Evolutionary conservation across 169 alveolate species (phyloP), one percentile per base, ranked within the genome.

Genomic region (Blepharisma undulans): DNA sequence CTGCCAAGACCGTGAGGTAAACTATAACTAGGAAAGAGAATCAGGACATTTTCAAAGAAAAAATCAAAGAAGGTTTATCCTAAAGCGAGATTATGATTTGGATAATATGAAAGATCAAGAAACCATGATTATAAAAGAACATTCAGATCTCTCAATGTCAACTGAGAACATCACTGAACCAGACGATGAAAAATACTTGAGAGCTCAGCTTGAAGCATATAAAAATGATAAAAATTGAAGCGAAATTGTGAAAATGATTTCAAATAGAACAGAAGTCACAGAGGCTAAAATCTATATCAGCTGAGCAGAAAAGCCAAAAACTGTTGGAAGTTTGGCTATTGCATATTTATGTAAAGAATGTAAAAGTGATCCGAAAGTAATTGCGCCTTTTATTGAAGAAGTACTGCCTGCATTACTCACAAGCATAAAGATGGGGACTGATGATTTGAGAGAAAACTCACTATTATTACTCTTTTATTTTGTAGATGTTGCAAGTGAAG

Each of bases 231-330:
- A 82, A 48, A 82, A 60, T 14, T 82, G 89, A 74, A 74, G 36
- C 5, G 89, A 82, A 82, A 27, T 82, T 59, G 34, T 22, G 33
- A 22, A 34, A 22, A 21, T 82, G 36, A 82, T 33, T 60, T 21
- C 77, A 48, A 74, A 82, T 30, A 22, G 29, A 25, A 48, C 89
- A 21, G 89, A 82, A 82, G 36, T 82, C 74, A 34, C 77, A 21
- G 77, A 82, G 7, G 33, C 78, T 10, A 21, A 22, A 32, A 74
- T 59, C 7, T 82, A 82, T 82, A 82, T 82, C 34, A 22, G 78
- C 29, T 82, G 89, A 74, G 89, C 89, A 48, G 29, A 22, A 34
- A 82, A 82, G n/a, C 89, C 89, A 21, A 82, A 59, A 82, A 34
- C 89, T 32, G 76, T 82, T 48, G 89, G 89, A 12, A 82, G 89